These are phyloP conservation scores for Rhododendron simsii DNA, from an alignment of 148 eudicot species.

Conservation along the genomic window DNA sequence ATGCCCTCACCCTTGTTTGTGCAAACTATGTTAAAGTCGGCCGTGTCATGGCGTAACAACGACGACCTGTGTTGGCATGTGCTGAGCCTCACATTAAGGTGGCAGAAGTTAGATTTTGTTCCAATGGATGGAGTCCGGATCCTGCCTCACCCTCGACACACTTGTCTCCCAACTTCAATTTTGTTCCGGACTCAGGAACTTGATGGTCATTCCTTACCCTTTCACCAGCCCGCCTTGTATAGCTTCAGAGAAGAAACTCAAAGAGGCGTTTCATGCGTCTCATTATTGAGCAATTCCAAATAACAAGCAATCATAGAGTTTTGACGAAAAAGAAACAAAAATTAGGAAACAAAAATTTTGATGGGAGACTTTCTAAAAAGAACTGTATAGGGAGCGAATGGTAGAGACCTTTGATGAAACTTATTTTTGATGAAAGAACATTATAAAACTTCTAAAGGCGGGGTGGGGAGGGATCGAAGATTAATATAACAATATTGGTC, in stretches of 20 bases:
- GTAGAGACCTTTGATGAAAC: neutral
- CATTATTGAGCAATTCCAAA: neutral
- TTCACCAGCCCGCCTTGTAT: neutral
- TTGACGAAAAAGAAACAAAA: neutral
- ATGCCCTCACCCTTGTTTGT: neutral
- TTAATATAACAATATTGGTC: neutral
- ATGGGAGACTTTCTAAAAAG: neutral
- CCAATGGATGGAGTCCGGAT: neutral
- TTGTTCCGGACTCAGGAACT: neutral
- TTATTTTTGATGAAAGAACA: neutral
- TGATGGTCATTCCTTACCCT: neutral
- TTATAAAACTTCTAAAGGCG: neutral
- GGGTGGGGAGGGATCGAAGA: neutral
- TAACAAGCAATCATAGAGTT: neutral
- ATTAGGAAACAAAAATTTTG: neutral
- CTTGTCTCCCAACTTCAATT: neutral
- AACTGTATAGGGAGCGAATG: neutral
- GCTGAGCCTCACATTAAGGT: neutral
- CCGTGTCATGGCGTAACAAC: neutral
- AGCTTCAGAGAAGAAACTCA: neutral
- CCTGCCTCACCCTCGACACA: neutral
- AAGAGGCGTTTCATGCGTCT: neutral
- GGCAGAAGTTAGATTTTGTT: neutral
- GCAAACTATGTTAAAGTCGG: neutral
- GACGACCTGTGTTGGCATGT: neutral